Evolutionary conservation across 164 flowering plant species (phyloP), one percentile per base, ranked within the genome.

Genomic region (Kalanchoe fedtschenkoi): DNA sequence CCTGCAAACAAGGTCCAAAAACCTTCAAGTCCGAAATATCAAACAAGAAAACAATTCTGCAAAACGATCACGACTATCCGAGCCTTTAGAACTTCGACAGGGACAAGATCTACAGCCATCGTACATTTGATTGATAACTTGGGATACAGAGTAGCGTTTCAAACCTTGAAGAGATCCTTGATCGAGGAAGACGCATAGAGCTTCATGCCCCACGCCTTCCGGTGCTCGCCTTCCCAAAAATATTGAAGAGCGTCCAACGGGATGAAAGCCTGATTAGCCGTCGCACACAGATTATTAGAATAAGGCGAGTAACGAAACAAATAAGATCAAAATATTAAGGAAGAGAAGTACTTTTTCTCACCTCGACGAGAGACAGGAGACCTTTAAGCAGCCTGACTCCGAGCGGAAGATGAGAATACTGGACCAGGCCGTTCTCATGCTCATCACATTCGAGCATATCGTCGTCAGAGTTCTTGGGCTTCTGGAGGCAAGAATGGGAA

Each of bases 121-220:
- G n/a, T n/a, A n/a, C n/a, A n/a, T n/a, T n/a, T n/a, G n/a, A n/a
- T n/a, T n/a, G n/a, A n/a, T n/a, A n/a, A n/a, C 9, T 9, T 4
- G 9, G n/a, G 6, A 44, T 19, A 44, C n/a, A 21, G 10, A 43
- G 34, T 24, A 63, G 9, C 13, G 11, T 11, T 2, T 9, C 5
- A 54, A 56, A 91, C 99, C 95, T 88, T 88, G 26, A 93, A 75
- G 72, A 90, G 74, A 32, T 84, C 86, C 58, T 78, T 91, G 28
- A 80, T 70, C 17, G 91, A 78, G 32, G 83, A 76, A 34, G 91
- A 77, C 21, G 47, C 46, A 16, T 71, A 78, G 72, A 93, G 66
- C 74, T 76, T 86, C 71, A 64, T 35, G 38, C 82, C 92, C 97
- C 95, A 93, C 22, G 70, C 69, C 65, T 71, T 75, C 47, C 95